Evolutionary conservation across 2,329 filamentous ascomycete species (phyloP), one percentile per base, ranked within the genome.

Genomic region (Microsporum ferrugineum): DNA sequence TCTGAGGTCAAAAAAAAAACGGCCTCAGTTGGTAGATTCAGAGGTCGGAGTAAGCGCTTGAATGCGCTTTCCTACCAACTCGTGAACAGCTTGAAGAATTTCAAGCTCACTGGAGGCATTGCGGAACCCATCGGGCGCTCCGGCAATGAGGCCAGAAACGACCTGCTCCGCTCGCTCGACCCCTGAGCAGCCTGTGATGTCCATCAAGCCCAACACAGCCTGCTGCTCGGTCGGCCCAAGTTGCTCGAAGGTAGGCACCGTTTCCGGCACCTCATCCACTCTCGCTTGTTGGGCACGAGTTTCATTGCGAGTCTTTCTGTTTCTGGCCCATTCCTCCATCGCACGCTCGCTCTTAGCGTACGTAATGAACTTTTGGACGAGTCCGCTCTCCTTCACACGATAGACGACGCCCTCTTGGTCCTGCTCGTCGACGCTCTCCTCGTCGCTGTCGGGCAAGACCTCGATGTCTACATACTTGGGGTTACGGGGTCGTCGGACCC

Each of bases 331-430:
- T 34, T 60, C 45, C 43, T 10, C 41, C 57, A 27, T 36, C 49
- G 49, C 36, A 60, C 51, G 58, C 17, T 63, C 59, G 38, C 71
- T 72, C 70, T 83, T 84, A 65, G 84, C 77, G 64, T 80, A 80
- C 69, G 79, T 77, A 62, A 95, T 84, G 71, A 96, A 91, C 69
- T 90, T 85, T 10, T 85, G 78, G 68, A 87, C 81, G 66, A 91
- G 79, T 39, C 85, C 84, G 67, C 79, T 79, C 63, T 84, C 84
- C 0, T 83, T 80, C 60, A 91, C 74, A 63, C 82, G 82, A 71
- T 86, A 86, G 27, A 84, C 76, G 33, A 82, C 80, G n/a, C 87
- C 87, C 68, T 84, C 86, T 14, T 82, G 80, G 61, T 79, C 77
- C 6, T 80, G 72, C 61, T 85, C 82, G 60, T 79, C 80, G 77